These are phyloP conservation scores for Elongisporangium senticosum DNA, from an alignment of 352 stramenopile genomes.

Conservation along the genomic window DNA sequence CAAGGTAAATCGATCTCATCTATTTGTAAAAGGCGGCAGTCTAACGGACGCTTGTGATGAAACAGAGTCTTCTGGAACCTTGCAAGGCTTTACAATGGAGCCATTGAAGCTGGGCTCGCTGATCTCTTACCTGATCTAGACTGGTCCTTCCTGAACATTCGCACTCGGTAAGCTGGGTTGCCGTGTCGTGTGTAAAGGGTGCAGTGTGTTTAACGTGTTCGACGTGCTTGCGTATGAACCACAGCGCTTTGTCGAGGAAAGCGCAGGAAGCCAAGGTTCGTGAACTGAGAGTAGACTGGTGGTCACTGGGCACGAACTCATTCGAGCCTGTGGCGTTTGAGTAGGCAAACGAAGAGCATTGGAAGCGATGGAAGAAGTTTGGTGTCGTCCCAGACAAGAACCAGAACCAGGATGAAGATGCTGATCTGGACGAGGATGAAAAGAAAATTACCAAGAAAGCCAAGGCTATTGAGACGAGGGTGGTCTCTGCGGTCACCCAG, in stretches of 20 bases:
- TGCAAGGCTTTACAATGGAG: constrained; percentile 66
- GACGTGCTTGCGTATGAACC: constrained; percentile 5
- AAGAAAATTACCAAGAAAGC: background rate
- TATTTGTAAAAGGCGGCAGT: background rate
- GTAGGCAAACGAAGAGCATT: constrained; percentile 66
- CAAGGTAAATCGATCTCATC: constrained; percentile 25
- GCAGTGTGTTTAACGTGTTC: background rate
- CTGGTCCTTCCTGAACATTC: constrained; percentile 78
- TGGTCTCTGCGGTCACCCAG: background rate
- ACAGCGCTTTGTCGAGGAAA: constrained; percentile 66
- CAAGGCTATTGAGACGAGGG: constrained; percentile 12
- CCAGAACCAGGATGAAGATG: constrained; percentile 2
- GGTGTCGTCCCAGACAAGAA: constrained; percentile 4
- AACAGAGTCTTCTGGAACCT: constrained; percentile 82
- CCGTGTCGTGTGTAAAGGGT: background rate
- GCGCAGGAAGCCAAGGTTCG: constrained; percentile 69
- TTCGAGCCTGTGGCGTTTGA: background rate
- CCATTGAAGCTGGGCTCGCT: constrained; percentile 59
- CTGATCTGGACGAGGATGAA: background rate
- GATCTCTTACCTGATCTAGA: constrained; percentile 74
- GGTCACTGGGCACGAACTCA: background rate
- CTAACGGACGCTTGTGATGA: background rate
- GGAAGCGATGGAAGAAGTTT: constrained; percentile 57
- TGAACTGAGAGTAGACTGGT: background rate
- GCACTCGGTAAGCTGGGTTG: constrained; percentile 33